phyloP scores from a whole-genome alignment of 2,329 filamentous ascomycete genomes.

The Trichoderma simmonsii region DNA sequence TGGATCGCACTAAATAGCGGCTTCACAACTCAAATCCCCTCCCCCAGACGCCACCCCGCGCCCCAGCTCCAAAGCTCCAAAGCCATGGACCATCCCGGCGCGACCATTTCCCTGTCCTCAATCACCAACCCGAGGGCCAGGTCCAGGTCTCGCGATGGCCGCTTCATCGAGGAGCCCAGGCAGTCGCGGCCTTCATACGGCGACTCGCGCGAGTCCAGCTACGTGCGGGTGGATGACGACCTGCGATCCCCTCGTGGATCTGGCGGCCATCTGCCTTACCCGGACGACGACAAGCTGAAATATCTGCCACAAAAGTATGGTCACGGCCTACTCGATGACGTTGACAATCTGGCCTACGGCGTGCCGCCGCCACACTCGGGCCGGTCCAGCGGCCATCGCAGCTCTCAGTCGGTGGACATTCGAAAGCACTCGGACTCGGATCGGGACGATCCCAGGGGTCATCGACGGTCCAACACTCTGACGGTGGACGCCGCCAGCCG shows the following conservation, averaged over 20 bases:
- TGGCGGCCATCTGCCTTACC: conserved; percentile 30
- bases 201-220: conserved; percentile 43
- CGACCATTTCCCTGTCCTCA: conserved; percentile 48
- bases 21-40: conserved; percentile 18
- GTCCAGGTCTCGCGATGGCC: conserved; percentile 42
- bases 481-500: conserved; percentile 40
- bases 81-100: conserved; percentile 14
- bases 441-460: conserved; percentile 11
- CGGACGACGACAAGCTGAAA: conserved; percentile 28
- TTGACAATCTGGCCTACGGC: conserved; percentile 53
- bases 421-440: conserved; percentile 16
- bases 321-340: conserved; percentile 29
- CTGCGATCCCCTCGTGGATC: conserved; percentile 32
- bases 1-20: background rate
- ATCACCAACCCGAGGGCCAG: conserved; percentile 29
- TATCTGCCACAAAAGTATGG: conserved; percentile 19
- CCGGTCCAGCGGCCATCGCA: conserved; percentile 15
- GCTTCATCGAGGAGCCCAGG: conserved; percentile 31
- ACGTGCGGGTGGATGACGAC: conserved; percentile 42
- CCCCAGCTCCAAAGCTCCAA: background rate
- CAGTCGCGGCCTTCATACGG: conserved; percentile 33
- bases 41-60: conserved; percentile 18
- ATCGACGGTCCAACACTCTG: conserved; percentile 35
- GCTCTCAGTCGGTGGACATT: conserved; percentile 9
- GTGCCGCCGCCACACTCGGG: conserved; percentile 29